Base-by-base conservation (phyloP, 1,284 basidiomycete genomes). In the Leccinum holopus region DNA sequence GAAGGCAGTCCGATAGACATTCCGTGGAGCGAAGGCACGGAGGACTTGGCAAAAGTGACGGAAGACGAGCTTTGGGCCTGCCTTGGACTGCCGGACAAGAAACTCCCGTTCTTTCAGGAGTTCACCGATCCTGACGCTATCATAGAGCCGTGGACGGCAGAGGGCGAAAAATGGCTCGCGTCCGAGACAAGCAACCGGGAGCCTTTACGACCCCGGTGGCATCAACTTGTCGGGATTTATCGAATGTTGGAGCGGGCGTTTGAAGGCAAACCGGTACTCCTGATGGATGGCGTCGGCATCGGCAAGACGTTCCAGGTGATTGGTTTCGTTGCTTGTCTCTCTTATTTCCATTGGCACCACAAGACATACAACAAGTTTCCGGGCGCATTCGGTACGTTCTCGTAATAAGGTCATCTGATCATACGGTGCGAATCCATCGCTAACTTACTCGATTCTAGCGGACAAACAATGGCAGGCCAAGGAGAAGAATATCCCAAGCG, bases 391-490 rank as follows among this genome's bases (percentile, higher is more conserved):
- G 6, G 57, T 58, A 33, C 2, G 57, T 49, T 5, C 51, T 51
- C 47, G 14, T 9, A 25, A 12, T 9, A 10, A 12, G 10, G 18
- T 25, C 30, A 11, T 54, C n/a, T 33, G 30, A 30, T 54, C 16
- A 32, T 9, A 32, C 30, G 30, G 30, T 32, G 30, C 30, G 9
- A 32, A 32, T 32, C 30, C 6, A 4, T 25, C 5, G 11, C n/a
- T 11, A n/a, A 33, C 28, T 30, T 11, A 56, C 32, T 44, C n/a
- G 5, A 57, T 44, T 5, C 10, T 8, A 57, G 56, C 11, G 4
- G 12, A 57, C 28, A 57, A 54, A 3, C 28, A 39, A 33, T 65
- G 57, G 64, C 54, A 57, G 18, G 41, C 21, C 18, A 4, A 52
- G 21, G 44, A 39, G 0, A 47, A 47, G 0, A 65, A 65, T 3